These are phyloP conservation scores for Rhizoclosmatium globosum DNA, from an alignment of 192 early-diverging fungal species.

Conservation along the genomic window DNA sequence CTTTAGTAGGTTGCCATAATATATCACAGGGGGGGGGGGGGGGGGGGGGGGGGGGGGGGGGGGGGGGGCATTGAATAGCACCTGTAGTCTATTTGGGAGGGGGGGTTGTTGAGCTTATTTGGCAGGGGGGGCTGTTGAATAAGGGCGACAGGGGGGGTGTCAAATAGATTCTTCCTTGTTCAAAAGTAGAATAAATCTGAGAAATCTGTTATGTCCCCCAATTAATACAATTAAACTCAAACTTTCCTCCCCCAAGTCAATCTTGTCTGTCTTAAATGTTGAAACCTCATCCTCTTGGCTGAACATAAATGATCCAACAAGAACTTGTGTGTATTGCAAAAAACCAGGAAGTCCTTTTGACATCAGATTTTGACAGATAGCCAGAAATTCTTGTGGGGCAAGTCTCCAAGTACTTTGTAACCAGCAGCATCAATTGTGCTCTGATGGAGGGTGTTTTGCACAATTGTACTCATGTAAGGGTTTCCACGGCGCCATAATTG, in stretches of 20 bases:
- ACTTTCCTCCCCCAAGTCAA: neutral
- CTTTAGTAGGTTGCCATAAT: too few relatives aligned
- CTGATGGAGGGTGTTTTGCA: neutral
- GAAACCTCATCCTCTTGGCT: neutral
- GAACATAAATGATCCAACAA: neutral
- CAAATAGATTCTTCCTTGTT: too few relatives aligned
- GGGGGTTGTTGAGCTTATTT: too few relatives aligned
- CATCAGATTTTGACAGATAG: constrained; percentile 2
- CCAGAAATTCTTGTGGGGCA: neutral
- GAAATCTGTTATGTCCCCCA: constrained; percentile 11
- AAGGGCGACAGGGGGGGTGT: too few relatives aligned
- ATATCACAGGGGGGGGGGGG: too few relatives aligned
- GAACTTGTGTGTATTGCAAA: neutral
- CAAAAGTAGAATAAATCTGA: neutral
- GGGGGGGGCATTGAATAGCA: too few relatives aligned
- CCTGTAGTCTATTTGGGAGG: too few relatives aligned
- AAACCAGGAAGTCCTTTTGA: neutral
- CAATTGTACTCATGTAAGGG: neutral
- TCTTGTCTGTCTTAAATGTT: neutral
- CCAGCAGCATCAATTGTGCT: neutral
- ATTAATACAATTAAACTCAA: too few relatives aligned
- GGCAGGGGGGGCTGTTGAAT: too few relatives aligned
- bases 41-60: too few relatives aligned
- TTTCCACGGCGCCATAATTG: neutral
- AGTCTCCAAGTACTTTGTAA: constrained; percentile 6